Percentiles rank a stretch among this genome's conserved stretches.
phyloP scores from a whole-genome alignment of 2,329 filamentous ascomycete genomes.

The Alternaria longipes region DNA sequence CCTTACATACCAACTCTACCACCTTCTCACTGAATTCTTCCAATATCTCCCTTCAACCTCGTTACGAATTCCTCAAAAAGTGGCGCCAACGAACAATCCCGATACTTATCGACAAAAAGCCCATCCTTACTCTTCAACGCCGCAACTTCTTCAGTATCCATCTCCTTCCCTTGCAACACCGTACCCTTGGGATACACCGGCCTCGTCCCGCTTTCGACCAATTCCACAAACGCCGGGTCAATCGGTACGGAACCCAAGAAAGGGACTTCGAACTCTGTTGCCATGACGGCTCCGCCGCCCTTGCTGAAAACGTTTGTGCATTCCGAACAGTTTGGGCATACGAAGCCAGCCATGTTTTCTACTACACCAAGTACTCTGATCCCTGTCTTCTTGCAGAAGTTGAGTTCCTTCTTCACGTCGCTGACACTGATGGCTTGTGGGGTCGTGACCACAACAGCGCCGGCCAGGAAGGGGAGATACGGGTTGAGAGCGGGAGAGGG shows the following conservation, averaged over 20 bases:
- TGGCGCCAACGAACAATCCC: constrained; percentile 72
- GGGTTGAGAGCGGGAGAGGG: constrained; percentile 21
- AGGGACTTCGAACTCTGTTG: constrained; percentile 80
- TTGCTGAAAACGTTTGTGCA: constrained; percentile 94
- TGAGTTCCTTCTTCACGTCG: constrained; percentile 93
- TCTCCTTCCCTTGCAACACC: constrained; percentile 44
- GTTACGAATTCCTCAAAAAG: constrained; percentile 73
- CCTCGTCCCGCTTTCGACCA: constrained; percentile 78
- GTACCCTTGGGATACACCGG: constrained; percentile 77
- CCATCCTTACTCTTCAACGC: constrained; percentile 42
- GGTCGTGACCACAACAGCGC: constrained; percentile 94
- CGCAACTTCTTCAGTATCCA: constrained; percentile 25
- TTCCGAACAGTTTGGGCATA: constrained; percentile 79
- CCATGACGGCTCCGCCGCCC: constrained; percentile 90
- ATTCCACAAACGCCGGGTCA: constrained; percentile 86
- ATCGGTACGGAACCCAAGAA: constrained; percentile 91
- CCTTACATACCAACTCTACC: neutral
- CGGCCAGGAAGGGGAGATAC: constrained; percentile 64
- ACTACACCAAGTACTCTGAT: constrained; percentile 86
- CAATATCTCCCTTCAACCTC: constrained; percentile 56
- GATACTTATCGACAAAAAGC: constrained; percentile 75
- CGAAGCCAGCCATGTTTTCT: constrained; percentile 95
- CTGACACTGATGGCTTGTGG: constrained; percentile 93
- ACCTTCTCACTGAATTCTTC: constrained; percentile 13
- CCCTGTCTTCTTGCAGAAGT: constrained; percentile 87